Evolutionary conservation across 352 stramenopile species (phyloP), one percentile per base, ranked within the genome.

Genomic region (Plasmopara viticola): DNA sequence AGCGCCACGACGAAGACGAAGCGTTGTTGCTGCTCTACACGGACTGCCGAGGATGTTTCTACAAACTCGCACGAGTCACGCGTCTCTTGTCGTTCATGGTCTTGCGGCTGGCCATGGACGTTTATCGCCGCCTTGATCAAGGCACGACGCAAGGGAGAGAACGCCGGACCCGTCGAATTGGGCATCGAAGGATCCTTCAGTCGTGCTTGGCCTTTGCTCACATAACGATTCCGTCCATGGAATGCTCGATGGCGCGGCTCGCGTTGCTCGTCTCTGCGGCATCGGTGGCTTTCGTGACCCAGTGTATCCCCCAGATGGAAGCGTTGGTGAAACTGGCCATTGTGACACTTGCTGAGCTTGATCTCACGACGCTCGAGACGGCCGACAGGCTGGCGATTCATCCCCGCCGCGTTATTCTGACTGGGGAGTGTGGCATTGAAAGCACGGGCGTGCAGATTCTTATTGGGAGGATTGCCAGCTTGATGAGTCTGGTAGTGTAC

Each of bases 131-230:
- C 9, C 52, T 83, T 15, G 48, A 60, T 25, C 30, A 56, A 18
- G 35, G 45, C 0, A 37, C 15, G 39, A 42, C 40, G 2, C 58
- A 46, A 40, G 43, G 45, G 13, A 38, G 20, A 25, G 20, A 25
- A 1, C 20, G 20, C 20, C 1, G 20, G 20, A 25, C 20, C 20
- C 20, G 20, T 25, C 20, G 20, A 3, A 3, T 25, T 25, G 20
- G 20, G 20, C 20, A 25, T 25, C 20, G 75, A 4, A 68, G 74
- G 39, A 93, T 97, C 33, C 72, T 94, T 57, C 94, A 95, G 45
- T 93, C 83, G 2, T 95, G 86, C 48, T 58, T 95, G n/a, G 88
- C 88, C 6, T 96, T 89, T 48, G 78, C 78, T 9, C 84, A 95
- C 53, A 89, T 97, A 48, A 97, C 85, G 29, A 94, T 95, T 18